Evolutionary conservation across 2,329 filamentous ascomycete genomes (phyloP), one percentile per base, ranked within the genome.

Genomic region (Rhytidhysteron rufulum): DNA sequence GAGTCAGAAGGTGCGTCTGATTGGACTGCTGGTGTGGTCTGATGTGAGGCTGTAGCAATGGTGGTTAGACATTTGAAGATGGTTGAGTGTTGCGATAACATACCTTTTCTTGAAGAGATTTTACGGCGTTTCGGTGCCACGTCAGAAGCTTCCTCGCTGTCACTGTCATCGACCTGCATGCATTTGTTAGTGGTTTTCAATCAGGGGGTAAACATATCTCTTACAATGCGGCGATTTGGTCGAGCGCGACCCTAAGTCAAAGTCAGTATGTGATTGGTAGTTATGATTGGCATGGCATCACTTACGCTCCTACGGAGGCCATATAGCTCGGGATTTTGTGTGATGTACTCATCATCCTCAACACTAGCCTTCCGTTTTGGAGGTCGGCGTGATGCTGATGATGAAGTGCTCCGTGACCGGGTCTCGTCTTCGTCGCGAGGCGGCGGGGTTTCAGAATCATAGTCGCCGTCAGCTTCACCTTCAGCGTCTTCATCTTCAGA

Each of bases 291-390:
- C 48, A 41, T 31, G 43, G 68, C 85, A n/a, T n/a, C n/a, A n/a
- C n/a, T 48, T 83, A 93, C 90, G 72, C 93, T 98, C 71, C 93
- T 81, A 54, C 93, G 82, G 52, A 98, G 75, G 34, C 93, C 93
- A 71, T 97, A 98, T 7, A 98, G 75, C 68, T 95, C 89, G 32
- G 93, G 93, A 58, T 98, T 95, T 59, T 88, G 86, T 56, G 84
- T 79, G 55, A 97, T 95, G 60, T 83, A 90, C 43, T 93, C 85
- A 54, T 93, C 86, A 55, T 93, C 86, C 37, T 84, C 82, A 27
- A 79, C 67, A 62, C 60, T 75, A 65, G 64, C 62, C 55, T 75
- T 82, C 50, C 89, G 85, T 74, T 95, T 95, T 36, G 42, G 47
- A 16, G 45, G 78, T 59, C 81, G 77, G 48, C 76, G 77, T 31